These are phyloP conservation scores for Cercospora berteroae DNA, from an alignment of 2,329 filamentous ascomycete genomes.

Conservation along the genomic window DNA sequence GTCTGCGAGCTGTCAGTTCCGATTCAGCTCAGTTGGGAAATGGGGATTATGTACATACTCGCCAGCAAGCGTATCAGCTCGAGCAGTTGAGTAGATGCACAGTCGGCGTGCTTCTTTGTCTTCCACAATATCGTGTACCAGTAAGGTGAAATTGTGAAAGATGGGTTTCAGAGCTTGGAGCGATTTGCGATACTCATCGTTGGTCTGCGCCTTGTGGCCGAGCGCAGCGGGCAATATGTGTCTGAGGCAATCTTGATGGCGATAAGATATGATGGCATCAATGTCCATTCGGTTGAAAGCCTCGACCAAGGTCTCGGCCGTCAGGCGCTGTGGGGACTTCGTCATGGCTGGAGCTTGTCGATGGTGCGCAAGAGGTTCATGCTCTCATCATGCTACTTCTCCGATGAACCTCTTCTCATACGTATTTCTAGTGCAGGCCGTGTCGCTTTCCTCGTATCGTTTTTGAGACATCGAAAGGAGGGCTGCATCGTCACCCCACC, in stretches of 20 bases:
- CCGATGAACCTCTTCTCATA: not conserved
- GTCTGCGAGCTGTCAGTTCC: not conserved
- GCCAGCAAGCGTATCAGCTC: constrained; percentile 34
- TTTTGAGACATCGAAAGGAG: not conserved
- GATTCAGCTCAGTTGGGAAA: not conserved
- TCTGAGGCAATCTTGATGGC: constrained; percentile 33
- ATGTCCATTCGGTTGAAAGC: constrained; percentile 38
- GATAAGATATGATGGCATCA: constrained; percentile 32
- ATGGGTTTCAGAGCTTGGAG: constrained; percentile 31
- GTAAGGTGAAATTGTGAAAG: constrained; percentile 37
- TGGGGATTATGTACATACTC: constrained; percentile 13
- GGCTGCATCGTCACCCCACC: not conserved
- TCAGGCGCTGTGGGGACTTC: constrained; percentile 31
- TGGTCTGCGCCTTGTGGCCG: constrained; percentile 29
- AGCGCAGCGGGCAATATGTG: constrained; percentile 35
- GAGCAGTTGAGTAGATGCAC: constrained; percentile 37
- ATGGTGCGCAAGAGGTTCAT: not conserved
- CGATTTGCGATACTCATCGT: constrained; percentile 18
- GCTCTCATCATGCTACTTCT: not conserved
- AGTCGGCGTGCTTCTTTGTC: constrained; percentile 31
- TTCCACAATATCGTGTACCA: constrained; percentile 37
- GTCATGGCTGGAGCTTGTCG: constrained; percentile 2
- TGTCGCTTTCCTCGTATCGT: not conserved
- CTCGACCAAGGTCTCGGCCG: constrained; percentile 33
- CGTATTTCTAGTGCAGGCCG: not conserved